Base-by-base conservation (phyloP, 2,329 filamentous ascomycete species). In the Clarireedia monteithiana region DNA sequence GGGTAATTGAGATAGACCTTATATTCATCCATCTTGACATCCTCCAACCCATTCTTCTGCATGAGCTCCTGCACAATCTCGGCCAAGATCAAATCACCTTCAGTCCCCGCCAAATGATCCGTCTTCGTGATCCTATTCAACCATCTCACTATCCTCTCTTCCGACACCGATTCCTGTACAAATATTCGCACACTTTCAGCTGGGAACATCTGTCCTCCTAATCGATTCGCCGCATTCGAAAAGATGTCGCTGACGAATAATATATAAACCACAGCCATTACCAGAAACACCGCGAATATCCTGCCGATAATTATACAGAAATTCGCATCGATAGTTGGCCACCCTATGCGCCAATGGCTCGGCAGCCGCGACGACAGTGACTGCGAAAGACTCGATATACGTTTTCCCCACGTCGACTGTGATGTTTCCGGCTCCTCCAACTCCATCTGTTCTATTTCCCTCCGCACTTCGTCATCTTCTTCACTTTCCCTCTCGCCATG, bases 1-100 rank as follows among this genome's bases (percentile, higher is more conserved):
- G 94, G 91, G 69, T 95, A 99, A 71, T 97, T 97, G 66, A 97
- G 75, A 69, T 96, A 97, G 15, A 95, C 91, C 64, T 86, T 80
- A 70, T 89, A 95, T 68, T 90, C 82, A 65, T 95, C 87, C 66
- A 90, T 78, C 50, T 77, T 74, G 26, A 95, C 84, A 56, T 86
- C 77, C 64, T 96, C 91, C 67, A 99, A 77, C 4, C 82, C 81
- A 47, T 85, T 84, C 50, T 78, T 79, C 62, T 75, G 74, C 71
- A 96, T 96, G 69, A 86, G 81, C 65, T 83, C 84, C 70, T 91
- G 81, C 54, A 96, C 83, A 75, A 91, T 95, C 74, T 89, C 81
- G 6, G 89, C 92, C 54, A 95, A 78, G 47, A 86, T 88, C 65
- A 86, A 91, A 73, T 95, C 92, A 48, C 94, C 94, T 73, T 96